Base-by-base conservation (phyloP, 1,284 basidiomycete species). In the Microbotryum violaceum region DNA sequence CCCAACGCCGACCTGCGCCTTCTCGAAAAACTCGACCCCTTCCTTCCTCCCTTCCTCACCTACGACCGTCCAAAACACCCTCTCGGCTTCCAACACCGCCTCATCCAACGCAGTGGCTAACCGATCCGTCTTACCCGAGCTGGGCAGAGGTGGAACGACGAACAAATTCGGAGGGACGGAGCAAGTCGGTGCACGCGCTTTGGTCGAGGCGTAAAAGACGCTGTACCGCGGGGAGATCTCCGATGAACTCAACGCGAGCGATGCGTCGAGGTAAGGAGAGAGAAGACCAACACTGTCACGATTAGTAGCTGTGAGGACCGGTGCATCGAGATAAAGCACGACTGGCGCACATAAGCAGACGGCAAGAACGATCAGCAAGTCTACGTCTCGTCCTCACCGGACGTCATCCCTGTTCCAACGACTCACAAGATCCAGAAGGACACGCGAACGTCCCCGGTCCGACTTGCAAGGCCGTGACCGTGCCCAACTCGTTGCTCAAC, bases 361-460 rank as follows among this genome's bases (percentile, higher is more conserved):
- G 25, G n/a, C 25, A 27, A 20, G 44, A 27, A 25, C 14, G 45
- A 20, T 10, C 8, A 20, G 1, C 75, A 75, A 54, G 1, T 16
- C 18, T 5, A 31, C 4, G 60, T 14, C 31, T 62, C 20, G 45
- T 62, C 20, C 42, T 57, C 42, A 57, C 2, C 48, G 58, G 54
- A 42, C 27, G 47, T 4, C 25, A 57, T 27, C 4, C 48, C 61
- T 56, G 54, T 4, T 45, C 25, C 29, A 47, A 48, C 6, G 46
- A 74, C 83, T 73, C 74, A 91, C 91, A 88, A 81, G 87, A 87
- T 2, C 85, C 89, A 57, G 81, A 78, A 0, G 94, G 94, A 59
- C 89, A 84, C 9, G 88, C 87, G 76, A 93, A 83, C 1, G 88
- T 91, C 10, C 85, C 87, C 71, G 89, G 84, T 8, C 93, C 94